A percentile compares a stretch with the other conserved stretches of the same genome.
Evolutionary conservation across 805 yeast species (phyloP).

Genomic region (Wickerhamomyces sydowiorum): DNA sequence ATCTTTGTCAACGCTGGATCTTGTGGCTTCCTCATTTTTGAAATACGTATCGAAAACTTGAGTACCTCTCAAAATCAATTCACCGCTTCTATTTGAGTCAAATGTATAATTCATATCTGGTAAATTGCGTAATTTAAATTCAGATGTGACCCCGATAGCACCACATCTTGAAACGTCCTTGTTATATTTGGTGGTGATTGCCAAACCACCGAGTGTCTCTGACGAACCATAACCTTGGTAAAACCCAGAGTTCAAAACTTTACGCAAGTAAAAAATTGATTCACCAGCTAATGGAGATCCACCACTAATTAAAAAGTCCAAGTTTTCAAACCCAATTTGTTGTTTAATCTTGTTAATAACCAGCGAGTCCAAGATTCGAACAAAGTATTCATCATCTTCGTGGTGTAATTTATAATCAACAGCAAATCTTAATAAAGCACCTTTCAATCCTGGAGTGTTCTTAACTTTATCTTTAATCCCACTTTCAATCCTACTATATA

Average conservation of each 20-base stretch:
- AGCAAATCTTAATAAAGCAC: conserved; percentile 32
- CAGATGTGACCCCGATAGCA: conserved; percentile 47
- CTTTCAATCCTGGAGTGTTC: conserved; percentile 40
- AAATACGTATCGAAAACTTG: conserved; percentile 53
- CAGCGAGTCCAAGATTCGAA: conserved; percentile 29
- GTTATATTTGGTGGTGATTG: conserved; percentile 40
- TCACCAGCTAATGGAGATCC: conserved; percentile 68
- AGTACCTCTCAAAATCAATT: conserved; percentile 58
- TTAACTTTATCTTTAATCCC: conserved; percentile 45
- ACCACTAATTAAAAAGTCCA: conserved; percentile 40
- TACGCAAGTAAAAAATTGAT: conserved; percentile 55
- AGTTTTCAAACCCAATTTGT: conserved; percentile 43
- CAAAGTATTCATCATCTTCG: conserved; percentile 30
- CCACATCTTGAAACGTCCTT: conserved; percentile 50
- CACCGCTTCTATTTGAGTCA: conserved; percentile 46
- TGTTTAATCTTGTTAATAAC: conserved; percentile 38
- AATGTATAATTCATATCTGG: conserved; percentile 55
- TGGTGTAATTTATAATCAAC: conserved; percentile 35
- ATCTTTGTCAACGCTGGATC: conserved; percentile 42
- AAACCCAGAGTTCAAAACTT: conserved; percentile 49
- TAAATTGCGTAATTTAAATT: conserved; percentile 55
- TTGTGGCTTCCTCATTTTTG: conserved; percentile 51
- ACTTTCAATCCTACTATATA: conserved; percentile 56
- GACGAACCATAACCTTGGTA: conserved; percentile 75
- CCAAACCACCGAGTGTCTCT: conserved; percentile 64